Evolutionary conservation across 495 filamentous ascomycete genomes (phyloP).

Genomic region (Penicillium paxilli): DNA sequence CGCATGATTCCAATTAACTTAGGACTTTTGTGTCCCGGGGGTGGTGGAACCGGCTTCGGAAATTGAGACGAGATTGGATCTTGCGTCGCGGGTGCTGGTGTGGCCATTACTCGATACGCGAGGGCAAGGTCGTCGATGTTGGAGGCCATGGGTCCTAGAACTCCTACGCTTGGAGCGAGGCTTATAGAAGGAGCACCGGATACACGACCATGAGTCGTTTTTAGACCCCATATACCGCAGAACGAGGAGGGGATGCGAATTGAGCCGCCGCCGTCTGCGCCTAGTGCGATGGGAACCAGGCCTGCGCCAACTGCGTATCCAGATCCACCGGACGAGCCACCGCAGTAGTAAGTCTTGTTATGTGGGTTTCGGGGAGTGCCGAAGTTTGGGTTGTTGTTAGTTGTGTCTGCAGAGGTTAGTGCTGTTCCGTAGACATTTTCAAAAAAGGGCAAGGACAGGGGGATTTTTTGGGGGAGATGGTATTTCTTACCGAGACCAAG

Average conservation of each 20-base stretch:
- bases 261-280: constrained; percentile 84
- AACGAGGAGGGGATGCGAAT: constrained; percentile 80
- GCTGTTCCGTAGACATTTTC: too few species aligned
- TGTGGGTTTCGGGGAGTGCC: constrained; percentile 86
- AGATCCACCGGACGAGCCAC: constrained; percentile 84
- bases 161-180: constrained; percentile 62
- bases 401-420: constrained; percentile 56
- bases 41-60: constrained; percentile 39
- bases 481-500: constrained; percentile 62
- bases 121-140: constrained; percentile 81
- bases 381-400: constrained; percentile 76
- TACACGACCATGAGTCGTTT: constrained; percentile 77
- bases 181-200: constrained; percentile 60
- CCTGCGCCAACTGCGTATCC: constrained; percentile 77
- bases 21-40: constrained; percentile 28
- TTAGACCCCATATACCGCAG: constrained; percentile 87
- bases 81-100: constrained; percentile 58
- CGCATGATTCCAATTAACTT: constrained; percentile 68
- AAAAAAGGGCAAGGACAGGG: neutral
- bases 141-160: constrained; percentile 73
- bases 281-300: constrained; percentile 77
- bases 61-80: constrained; percentile 52
- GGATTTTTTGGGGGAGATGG: neutral
- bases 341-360: constrained; percentile 77
- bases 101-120: constrained; percentile 74